Base-by-base conservation (phyloP, 2,329 filamentous ascomycete genomes). In the Microcyclosporella mali region DNA sequence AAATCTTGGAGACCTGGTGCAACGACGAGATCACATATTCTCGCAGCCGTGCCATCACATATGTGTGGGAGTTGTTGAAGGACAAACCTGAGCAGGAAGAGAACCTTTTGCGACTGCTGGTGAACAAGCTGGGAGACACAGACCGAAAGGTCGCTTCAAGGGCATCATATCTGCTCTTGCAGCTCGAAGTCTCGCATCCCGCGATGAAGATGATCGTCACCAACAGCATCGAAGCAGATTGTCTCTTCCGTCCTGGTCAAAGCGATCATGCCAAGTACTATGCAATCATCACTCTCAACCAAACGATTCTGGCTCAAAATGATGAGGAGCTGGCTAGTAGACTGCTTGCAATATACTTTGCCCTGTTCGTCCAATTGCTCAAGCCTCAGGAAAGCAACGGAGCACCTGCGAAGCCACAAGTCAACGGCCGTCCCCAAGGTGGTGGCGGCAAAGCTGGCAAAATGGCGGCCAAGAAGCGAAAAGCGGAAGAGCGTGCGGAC, bases 81-180 rank as follows among this genome's bases (percentile, higher is more conserved):
- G 89, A 95, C 64, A 98, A 95, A 68, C 90, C 92, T 0, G 92
- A 98, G 66, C 92, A 98, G 62, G 92, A 98, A 66, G 84, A 90
- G 42, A 98, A 98, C 63, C 70, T 98, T 50, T 72, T 98, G 47
- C 82, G 90, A 41, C 72, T 98, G 43, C 70, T 98, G 45, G 88
- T 98, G 55, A 97, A 97, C 72, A 98, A 98, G 67, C 78, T 98
- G 18, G 90, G 94, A 56, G 92, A 98, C 62, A 86, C 85, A 33
- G 88, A 94, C 53, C 88, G 88, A 63, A 98, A 97, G 67, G 94
- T 98, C 57, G 84, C 92, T 1, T 98, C 92, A 3, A 81, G 89
- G 47, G 84, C 90, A 2, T 97, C 92, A 0, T 94, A 95, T 65
- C 76, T 97, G 33, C 73, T 98, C n/a, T 74, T 98, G 40, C 92